A percentile compares a stretch with the other conserved stretches of the same genome.
These are phyloP conservation scores for Pythium guiyangense DNA, from an alignment of 352 stramenopile genomes.

Conservation along the genomic window DNA sequence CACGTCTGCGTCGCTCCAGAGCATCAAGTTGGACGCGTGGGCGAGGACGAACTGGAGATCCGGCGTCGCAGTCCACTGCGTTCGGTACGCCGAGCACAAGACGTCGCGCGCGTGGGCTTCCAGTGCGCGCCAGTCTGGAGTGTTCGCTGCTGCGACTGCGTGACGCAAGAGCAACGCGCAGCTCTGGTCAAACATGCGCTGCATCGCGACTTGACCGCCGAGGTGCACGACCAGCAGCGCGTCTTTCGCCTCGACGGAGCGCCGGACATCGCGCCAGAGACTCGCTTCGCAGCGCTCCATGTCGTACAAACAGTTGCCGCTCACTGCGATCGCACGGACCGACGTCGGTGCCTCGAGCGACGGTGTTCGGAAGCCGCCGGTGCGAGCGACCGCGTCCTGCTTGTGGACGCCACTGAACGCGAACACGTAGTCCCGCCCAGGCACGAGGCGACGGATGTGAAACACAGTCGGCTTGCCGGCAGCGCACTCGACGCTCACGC, in stretches of 20 bases:
- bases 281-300: constrained; percentile 36
- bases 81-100: constrained; percentile 58
- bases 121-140: constrained; percentile 32
- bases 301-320: constrained; percentile 39
- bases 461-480: constrained; percentile 36
- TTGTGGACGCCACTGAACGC: constrained; percentile 51
- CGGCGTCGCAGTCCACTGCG: constrained; percentile 53
- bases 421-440: constrained; percentile 47
- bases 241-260: constrained; percentile 24
- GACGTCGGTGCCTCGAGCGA: constrained; percentile 23
- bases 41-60: constrained; percentile 52
- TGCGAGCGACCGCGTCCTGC: constrained; percentile 26
- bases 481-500: constrained; percentile 18
- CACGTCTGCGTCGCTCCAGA: constrained; percentile 73
- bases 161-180: constrained; percentile 55
- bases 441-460: constrained; percentile 33
- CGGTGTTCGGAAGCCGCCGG: constrained; percentile 45
- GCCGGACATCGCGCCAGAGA: constrained; percentile 41
- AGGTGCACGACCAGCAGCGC: constrained; percentile 57
- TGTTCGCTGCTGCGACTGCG: constrained; percentile 12
- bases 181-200: constrained; percentile 64
- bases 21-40: constrained; percentile 73
- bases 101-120: constrained; percentile 46
- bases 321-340: constrained; percentile 35
- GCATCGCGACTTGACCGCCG: constrained; percentile 63